phyloP scores from a whole-genome alignment of 2,329 filamentous ascomycete genomes.

The Neonectria ditissima region DNA sequence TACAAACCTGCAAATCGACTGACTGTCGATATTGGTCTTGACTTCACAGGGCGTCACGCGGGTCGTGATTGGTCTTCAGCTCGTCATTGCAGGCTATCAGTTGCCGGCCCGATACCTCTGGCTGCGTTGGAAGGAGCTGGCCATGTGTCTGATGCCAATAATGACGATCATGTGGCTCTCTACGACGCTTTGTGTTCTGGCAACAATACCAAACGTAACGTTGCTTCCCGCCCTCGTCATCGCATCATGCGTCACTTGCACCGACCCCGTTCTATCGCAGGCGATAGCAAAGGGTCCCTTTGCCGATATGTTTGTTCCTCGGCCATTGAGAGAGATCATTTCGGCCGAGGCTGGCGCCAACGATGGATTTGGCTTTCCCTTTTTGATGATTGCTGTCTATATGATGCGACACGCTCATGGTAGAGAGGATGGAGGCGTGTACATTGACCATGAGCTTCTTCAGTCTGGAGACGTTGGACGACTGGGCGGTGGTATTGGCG shows the following conservation, averaged over 20 bases:
- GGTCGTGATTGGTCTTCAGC: constrained; percentile 72
- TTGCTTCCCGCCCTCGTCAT: constrained; percentile 68
- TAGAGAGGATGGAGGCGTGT: constrained; percentile 33
- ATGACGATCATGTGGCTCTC: constrained; percentile 73
- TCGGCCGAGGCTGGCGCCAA: constrained; percentile 72
- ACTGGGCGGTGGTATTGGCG: constrained; percentile 62
- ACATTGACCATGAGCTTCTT: neutral
- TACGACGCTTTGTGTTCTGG: constrained; percentile 66
- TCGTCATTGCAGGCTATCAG: constrained; percentile 73
- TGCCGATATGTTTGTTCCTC: constrained; percentile 70
- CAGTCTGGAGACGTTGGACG: constrained; percentile 57
- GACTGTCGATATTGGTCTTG: neutral
- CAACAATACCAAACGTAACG: constrained; percentile 66
- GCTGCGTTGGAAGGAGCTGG: constrained; percentile 63
- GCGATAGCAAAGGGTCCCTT: constrained; percentile 71
- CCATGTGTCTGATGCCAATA: constrained; percentile 66
- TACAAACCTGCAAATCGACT: neutral
- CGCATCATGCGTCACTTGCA: constrained; percentile 70
- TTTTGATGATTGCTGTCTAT: constrained; percentile 68
- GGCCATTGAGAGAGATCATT: constrained; percentile 69
- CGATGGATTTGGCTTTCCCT: constrained; percentile 72
- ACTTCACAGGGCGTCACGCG: constrained; percentile 59
- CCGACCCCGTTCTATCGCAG: constrained; percentile 72
- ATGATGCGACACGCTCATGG: constrained; percentile 66
- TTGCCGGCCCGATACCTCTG: constrained; percentile 67